phyloP scores from a whole-genome alignment of 2,329 filamentous ascomycete genomes.

The Metarhizium anisopliae region DNA sequence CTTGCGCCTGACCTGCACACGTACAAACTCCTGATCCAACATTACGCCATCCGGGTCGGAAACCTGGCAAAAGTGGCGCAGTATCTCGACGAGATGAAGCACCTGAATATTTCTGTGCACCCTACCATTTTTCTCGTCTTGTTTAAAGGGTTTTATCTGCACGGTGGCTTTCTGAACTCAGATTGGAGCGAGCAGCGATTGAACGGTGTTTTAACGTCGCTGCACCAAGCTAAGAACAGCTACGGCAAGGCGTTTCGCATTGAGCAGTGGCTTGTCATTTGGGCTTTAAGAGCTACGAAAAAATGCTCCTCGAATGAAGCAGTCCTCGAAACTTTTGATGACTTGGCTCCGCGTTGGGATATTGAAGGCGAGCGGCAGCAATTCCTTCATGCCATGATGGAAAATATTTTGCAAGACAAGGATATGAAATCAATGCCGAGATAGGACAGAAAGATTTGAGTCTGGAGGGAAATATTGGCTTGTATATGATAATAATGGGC shows the following conservation, averaged over 20 bases:
- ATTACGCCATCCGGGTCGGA: constrained; percentile 61
- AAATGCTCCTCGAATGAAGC: constrained; percentile 44
- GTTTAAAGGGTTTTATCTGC: constrained; percentile 69
- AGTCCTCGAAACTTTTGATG: constrained; percentile 46
- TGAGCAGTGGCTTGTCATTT: constrained; percentile 52
- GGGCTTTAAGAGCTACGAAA: constrained; percentile 54
- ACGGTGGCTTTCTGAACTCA: constrained; percentile 56
- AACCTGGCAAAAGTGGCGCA: constrained; percentile 62
- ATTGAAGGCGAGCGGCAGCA: constrained; percentile 29
- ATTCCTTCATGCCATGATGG: constrained; percentile 38
- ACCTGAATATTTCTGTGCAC: constrained; percentile 57
- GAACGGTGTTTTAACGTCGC: constrained; percentile 55
- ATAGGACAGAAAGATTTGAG: constrained; percentile 14
- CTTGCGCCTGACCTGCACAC: constrained; percentile 70
- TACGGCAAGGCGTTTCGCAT: constrained; percentile 39
- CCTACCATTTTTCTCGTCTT: constrained; percentile 71
- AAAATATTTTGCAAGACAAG: constrained; percentile 28
- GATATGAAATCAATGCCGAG: constrained; percentile 18
- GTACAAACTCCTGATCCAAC: constrained; percentile 68
- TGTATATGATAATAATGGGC: not conserved
- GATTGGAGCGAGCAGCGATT: constrained; percentile 68
- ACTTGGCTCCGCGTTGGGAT: constrained; percentile 38
- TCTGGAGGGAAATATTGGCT: not conserved
- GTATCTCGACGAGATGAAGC: constrained; percentile 73
- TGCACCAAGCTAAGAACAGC: constrained; percentile 46